phyloP scores from a whole-genome alignment of 768 basidiomycete species.

The Rhizopogon rudus region DNA sequence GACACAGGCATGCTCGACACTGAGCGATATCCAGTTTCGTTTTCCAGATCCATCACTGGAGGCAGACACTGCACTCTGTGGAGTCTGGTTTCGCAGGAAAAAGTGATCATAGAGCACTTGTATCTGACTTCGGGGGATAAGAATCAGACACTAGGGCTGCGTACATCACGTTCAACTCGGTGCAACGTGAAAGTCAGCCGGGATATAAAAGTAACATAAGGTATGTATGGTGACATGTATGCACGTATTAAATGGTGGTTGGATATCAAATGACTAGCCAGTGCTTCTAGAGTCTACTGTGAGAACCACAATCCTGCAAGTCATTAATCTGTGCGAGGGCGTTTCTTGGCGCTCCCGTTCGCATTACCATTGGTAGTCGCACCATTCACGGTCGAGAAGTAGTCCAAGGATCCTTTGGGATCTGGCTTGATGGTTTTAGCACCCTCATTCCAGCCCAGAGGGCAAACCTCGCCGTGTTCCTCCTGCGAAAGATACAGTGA shows the following conservation, averaged over 20 bases:
- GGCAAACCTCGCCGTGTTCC: conserved; percentile 89
- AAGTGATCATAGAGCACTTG: not conserved
- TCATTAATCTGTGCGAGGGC: conserved; percentile 46
- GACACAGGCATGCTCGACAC: conserved; percentile 23
- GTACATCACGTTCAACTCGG: not conserved
- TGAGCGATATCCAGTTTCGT: conserved; percentile 24
- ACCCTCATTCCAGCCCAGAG: conserved; percentile 85
- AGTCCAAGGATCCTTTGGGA: conserved; percentile 67
- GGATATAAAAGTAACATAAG: not conserved
- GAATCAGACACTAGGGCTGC: too few species aligned
- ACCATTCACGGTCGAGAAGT: conserved; percentile 43
- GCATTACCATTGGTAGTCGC: conserved; percentile 25
- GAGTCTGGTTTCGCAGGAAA: conserved; percentile 26
- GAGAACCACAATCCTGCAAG: not conserved
- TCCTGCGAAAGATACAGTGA: conserved; percentile 44
- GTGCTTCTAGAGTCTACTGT: not conserved
- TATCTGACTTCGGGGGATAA: too few species aligned
- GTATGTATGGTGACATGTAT: not conserved
- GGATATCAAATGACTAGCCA: not conserved
- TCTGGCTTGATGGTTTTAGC: conserved; percentile 79
- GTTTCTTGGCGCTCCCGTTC: conserved; percentile 50
- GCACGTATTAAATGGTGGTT: not conserved
- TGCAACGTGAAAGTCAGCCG: not conserved
- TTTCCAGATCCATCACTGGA: conserved; percentile 24
- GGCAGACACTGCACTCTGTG: conserved; percentile 23